phyloP scores from a whole-genome alignment of 331 rosid genomes.

The Saraca asoca region DNA sequence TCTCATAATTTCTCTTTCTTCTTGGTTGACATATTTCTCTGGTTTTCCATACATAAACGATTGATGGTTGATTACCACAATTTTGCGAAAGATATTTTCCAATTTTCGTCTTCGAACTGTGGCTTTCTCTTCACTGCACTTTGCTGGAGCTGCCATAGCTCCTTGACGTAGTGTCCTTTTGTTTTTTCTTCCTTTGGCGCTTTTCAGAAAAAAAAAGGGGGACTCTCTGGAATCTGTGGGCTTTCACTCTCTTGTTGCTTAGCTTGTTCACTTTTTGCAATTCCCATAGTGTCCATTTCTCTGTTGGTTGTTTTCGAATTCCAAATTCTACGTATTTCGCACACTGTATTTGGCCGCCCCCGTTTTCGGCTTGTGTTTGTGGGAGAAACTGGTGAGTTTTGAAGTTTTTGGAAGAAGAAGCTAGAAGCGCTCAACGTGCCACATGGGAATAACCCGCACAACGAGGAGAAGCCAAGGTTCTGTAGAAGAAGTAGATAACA shows the following conservation, averaged over 20 bases:
- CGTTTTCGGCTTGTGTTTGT: background rate
- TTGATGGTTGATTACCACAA: conserved; percentile 39
- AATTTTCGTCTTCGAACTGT: background rate
- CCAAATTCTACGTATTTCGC: background rate
- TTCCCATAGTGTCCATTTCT: background rate
- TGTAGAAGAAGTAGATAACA: conserved; percentile 21
- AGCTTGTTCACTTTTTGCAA: background rate
- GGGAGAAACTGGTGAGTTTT: background rate
- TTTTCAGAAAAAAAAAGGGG: too few relatives aligned
- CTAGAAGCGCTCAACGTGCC: conserved; percentile 38
- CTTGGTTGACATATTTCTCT: background rate
- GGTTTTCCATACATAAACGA: conserved; percentile 14
- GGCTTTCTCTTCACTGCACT: background rate
- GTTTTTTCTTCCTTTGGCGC: background rate
- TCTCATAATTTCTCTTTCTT: background rate
- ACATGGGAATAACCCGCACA: conserved; percentile 57
- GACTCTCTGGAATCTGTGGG: background rate
- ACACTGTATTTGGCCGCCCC: background rate
- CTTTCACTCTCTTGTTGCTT: background rate
- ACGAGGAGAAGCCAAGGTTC: conserved; percentile 42
- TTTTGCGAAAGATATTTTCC: conserved; percentile 40
- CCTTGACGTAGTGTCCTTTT: background rate
- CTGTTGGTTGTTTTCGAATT: conserved; percentile 5
- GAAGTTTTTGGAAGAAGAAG: background rate
- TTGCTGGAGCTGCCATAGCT: background rate